Conservation (phyloP, 208 protist species). For the Crithidia fasciculata region DNA sequence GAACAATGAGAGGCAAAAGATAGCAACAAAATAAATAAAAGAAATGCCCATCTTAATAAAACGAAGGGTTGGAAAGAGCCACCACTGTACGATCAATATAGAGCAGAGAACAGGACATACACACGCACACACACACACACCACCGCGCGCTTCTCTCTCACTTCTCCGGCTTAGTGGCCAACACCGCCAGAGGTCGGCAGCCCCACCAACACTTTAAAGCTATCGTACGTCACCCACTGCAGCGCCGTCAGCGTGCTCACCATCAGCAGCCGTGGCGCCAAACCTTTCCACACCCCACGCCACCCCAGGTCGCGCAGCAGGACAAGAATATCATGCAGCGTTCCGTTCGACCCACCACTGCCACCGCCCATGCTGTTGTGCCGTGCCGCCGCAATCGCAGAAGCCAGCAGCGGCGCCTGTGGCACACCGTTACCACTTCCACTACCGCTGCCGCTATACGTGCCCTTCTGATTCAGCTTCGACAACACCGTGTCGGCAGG, state of each 20-base stretch:
- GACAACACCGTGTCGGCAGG: slow-evolving; percentile 96
- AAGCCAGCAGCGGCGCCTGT: slow-evolving; percentile 12
- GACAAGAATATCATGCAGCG: slow-evolving; percentile 8
- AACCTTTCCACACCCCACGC: slow-evolving; percentile 74
- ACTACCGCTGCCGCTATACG: not conserved
- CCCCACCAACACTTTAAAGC: slow-evolving; percentile 75
- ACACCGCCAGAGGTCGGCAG: slow-evolving; percentile 52
- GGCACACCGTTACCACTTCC: not conserved
- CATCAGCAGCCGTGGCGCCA: slow-evolving; percentile 94
- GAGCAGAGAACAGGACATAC: too few relatives aligned
- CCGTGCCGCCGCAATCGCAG: not conserved
- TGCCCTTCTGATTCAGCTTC: slow-evolving; percentile 69
- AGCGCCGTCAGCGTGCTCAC: slow-evolving; percentile 92
- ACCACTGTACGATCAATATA: not conserved
- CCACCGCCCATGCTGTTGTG: slow-evolving; percentile 16
- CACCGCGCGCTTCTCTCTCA: not conserved
- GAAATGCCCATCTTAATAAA: not conserved
- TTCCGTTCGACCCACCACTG: not conserved
- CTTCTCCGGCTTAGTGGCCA: not conserved
- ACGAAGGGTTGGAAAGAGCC: not conserved
- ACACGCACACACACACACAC: not conserved
- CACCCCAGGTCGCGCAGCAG: slow-evolving; percentile 46
- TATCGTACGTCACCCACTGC: slow-evolving; percentile 96
- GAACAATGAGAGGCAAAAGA: not conserved
- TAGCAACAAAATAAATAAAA: not conserved